Evolutionary conservation across 257 asterid genomes (phyloP).

Genomic region (Rauvolfia tetraphylla): DNA sequence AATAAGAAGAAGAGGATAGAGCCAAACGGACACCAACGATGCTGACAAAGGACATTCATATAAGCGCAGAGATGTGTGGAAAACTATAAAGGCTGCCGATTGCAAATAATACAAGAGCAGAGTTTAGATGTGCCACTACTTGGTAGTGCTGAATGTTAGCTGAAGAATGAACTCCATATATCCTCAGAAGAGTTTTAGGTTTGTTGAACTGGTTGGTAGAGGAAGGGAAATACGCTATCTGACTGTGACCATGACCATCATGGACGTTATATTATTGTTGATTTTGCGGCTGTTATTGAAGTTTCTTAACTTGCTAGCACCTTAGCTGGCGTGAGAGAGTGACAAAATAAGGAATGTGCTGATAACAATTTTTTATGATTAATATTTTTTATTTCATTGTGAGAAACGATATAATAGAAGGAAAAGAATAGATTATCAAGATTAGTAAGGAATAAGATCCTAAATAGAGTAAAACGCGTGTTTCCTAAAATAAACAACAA

Average conservation of each 20-base stretch:
- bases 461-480: too few species aligned
- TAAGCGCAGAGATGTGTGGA: not conserved
- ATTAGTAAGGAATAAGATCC: too few species aligned
- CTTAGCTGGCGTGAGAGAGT: too few species aligned
- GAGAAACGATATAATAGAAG: too few species aligned
- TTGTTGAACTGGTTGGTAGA: slow-evolving; percentile 1
- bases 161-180: not conserved
- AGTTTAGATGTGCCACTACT: not conserved
- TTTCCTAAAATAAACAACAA: too few species aligned
- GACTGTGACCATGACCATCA: not conserved
- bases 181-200: not conserved
- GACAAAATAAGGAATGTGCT: too few species aligned
- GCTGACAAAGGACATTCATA: not conserved
- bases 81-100: not conserved
- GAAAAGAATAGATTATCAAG: too few species aligned
- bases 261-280: not conserved
- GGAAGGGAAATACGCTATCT: not conserved
- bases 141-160: slow-evolving; percentile 19
- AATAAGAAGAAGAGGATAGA: not conserved
- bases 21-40: not conserved
- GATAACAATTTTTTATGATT: too few species aligned
- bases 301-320: not conserved
- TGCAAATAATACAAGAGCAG: not conserved
- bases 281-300: not conserved
- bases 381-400: too few species aligned